Conservation (phyloP, 1,284 basidiomycete genomes). For the Sanguinoderma infundibulare region DNA sequence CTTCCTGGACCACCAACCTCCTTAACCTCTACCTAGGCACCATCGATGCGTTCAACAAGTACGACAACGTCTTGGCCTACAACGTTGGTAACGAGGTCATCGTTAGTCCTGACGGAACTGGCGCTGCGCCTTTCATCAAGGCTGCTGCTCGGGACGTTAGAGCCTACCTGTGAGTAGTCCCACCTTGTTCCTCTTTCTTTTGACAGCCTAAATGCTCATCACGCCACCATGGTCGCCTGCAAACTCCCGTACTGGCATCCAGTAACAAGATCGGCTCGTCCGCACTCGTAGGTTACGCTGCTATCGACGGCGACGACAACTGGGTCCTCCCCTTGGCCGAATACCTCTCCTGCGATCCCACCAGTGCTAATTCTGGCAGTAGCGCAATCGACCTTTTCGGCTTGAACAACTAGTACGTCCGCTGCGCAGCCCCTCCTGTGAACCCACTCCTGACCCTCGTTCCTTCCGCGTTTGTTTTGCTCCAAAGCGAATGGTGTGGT, state of each 20-base stretch:
- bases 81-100: slow-evolving; percentile 94
- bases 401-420: slow-evolving; percentile 73
- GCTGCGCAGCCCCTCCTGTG: slow-evolving; percentile 13
- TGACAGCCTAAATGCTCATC: neutral
- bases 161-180: slow-evolving; percentile 72
- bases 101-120: slow-evolving; percentile 57
- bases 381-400: slow-evolving; percentile 86
- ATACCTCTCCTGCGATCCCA: slow-evolving; percentile 81
- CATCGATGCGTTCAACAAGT: slow-evolving; percentile 80
- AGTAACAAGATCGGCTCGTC: slow-evolving; percentile 71
- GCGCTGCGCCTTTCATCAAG: slow-evolving; percentile 83
- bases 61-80: slow-evolving; percentile 83
- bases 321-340: slow-evolving; percentile 78
- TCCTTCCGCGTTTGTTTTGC: slow-evolving; percentile 1
- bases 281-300: slow-evolving; percentile 84
- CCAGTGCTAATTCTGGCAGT: slow-evolving; percentile 54
- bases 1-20: slow-evolving; percentile 86
- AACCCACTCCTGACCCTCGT: slow-evolving; percentile 3
- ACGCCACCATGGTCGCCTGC: slow-evolving; percentile 1
- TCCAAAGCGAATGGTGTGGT: slow-evolving; percentile 79
- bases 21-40: slow-evolving; percentile 80
- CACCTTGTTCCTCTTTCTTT: neutral
- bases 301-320: slow-evolving; percentile 74
- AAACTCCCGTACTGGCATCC: slow-evolving; percentile 9
- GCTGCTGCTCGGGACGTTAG: slow-evolving; percentile 89